Percentiles rank a stretch among this genome's conserved stretches.
These are phyloP conservation scores for Lantana camara DNA, from an alignment of 257 asterid genomes.

Conservation along the genomic window DNA sequence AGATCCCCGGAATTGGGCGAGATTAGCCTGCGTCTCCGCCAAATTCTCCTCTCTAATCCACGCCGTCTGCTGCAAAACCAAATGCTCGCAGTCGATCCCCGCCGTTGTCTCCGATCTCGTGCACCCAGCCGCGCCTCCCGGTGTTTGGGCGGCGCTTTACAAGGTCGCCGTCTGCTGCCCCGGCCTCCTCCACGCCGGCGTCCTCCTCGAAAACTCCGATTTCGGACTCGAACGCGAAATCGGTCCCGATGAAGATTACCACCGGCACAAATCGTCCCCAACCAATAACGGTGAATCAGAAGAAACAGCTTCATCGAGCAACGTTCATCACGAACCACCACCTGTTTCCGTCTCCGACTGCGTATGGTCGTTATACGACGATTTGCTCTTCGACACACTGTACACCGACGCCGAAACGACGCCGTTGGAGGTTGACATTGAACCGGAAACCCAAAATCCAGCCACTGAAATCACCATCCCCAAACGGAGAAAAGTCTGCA, in stretches of 20 bases:
- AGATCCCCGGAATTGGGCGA: constrained; percentile 88
- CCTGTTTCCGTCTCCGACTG: constrained; percentile 37
- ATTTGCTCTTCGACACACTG: constrained; percentile 69
- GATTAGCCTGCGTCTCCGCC: constrained; percentile 81
- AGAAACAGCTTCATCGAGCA: constrained; percentile 39
- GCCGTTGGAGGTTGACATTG: constrained; percentile 29
- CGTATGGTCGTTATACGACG: constrained; percentile 90
- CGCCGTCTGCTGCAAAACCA: constrained; percentile 61
- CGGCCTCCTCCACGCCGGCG: constrained; percentile 82
- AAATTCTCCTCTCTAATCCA: constrained; percentile 69
- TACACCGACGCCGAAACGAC: constrained; percentile 55
- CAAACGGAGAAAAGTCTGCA: constrained; percentile 50
- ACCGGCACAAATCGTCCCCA: constrained; percentile 6
- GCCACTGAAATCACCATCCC: constrained; percentile 26
- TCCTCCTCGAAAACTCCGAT: constrained; percentile 83
- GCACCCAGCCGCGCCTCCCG: constrained; percentile 39
- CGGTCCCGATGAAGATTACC: constrained; percentile 68
- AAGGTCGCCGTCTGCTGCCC: constrained; percentile 93
- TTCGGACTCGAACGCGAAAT: constrained; percentile 91
- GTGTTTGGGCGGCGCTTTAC: constrained; percentile 80
- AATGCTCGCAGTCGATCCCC: constrained; percentile 69
- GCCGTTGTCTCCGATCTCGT: constrained; percentile 79
- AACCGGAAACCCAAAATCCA: constrained; percentile 28
- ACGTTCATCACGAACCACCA: constrained; percentile 25
- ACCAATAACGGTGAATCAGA: constrained; percentile 24